These are phyloP conservation scores for Pycnococcus provasolii DNA, from an alignment of 139 green algal species.

Conservation along the genomic window DNA sequence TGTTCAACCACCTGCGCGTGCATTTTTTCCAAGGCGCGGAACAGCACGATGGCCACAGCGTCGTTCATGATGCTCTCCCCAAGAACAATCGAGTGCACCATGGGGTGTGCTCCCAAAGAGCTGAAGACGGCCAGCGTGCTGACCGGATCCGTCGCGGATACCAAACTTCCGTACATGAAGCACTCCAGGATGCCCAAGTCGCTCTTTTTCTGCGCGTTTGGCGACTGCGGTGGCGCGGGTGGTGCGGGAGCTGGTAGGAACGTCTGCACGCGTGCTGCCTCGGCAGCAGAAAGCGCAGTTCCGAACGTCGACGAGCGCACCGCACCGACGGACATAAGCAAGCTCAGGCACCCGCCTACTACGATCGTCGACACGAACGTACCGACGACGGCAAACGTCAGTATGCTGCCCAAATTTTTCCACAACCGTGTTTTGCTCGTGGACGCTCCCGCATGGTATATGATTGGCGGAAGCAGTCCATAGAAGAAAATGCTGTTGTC, in stretches of 20 bases:
- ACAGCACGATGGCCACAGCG: slow-evolving; percentile 63
- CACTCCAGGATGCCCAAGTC: background rate
- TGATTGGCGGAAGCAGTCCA: slow-evolving; percentile 63
- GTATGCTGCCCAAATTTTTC: slow-evolving; percentile 51
- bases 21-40: slow-evolving; percentile 37
- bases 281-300: too few species aligned
- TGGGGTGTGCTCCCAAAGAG: slow-evolving; percentile 35
- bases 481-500: slow-evolving; percentile 58
- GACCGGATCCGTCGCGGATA: slow-evolving; percentile 54
- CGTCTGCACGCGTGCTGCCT: too few species aligned
- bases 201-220: too few species aligned
- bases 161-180: slow-evolving; percentile 41
- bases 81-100: slow-evolving; percentile 69
- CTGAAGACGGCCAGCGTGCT: slow-evolving; percentile 40
- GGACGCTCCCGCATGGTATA: slow-evolving; percentile 61
- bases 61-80: slow-evolving; percentile 70
- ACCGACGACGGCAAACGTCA: slow-evolving; percentile 47
- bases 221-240: too few species aligned
- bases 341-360: slow-evolving; percentile 50
- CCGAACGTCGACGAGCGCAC: too few species aligned
- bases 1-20: too few species aligned
- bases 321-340: background rate
- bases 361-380: slow-evolving; percentile 48
- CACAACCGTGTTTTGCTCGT: slow-evolving; percentile 38
- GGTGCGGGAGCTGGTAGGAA: too few species aligned